These are phyloP conservation scores for Hippophae rhamnoides DNA, from an alignment of 306 rosid species.

Conservation along the genomic window DNA sequence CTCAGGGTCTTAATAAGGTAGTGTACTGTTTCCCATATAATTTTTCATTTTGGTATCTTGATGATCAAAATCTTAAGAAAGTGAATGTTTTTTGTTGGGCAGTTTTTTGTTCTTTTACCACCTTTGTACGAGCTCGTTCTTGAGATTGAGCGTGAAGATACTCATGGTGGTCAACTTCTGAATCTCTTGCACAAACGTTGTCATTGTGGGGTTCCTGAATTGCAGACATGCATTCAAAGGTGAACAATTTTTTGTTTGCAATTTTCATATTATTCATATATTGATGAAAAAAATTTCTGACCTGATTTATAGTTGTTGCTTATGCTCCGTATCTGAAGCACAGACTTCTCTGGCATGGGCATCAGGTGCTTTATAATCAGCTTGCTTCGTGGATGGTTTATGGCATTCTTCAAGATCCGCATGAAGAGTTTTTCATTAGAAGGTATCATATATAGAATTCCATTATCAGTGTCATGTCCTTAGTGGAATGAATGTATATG, in stretches of 20 bases:
- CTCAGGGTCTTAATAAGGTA: conserved; percentile 91
- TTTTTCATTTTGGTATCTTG: not conserved
- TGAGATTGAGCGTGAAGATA: conserved; percentile 80
- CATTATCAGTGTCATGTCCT: not conserved
- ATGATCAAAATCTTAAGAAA: not conserved
- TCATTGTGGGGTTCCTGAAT: conserved; percentile 96
- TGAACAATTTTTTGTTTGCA: conserved; percentile 17
- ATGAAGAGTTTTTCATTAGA: conserved; percentile 80
- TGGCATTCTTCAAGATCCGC: conserved; percentile 88
- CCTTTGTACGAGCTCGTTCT: conserved; percentile 69
- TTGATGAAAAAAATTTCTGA: not conserved
- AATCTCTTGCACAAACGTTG: conserved; percentile 76
- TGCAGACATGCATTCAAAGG: conserved; percentile 94
- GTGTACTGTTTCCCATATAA: not conserved
- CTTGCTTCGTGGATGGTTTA: conserved; percentile 95
- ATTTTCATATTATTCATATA: not conserved
- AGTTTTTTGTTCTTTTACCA: conserved; percentile 85
- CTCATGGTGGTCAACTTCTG: conserved; percentile 86
- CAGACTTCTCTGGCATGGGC: conserved; percentile 99
- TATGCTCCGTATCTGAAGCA: conserved; percentile 37
- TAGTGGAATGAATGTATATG: not conserved
- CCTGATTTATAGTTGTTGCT: conserved; percentile 8
- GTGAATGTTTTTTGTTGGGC: not conserved
- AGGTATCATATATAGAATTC: conserved; percentile 32
- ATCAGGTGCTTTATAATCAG: conserved; percentile 94